These are phyloP conservation scores for Talaromyces amestolkiae DNA, from an alignment of 2,329 filamentous ascomycete species.

Conservation along the genomic window DNA sequence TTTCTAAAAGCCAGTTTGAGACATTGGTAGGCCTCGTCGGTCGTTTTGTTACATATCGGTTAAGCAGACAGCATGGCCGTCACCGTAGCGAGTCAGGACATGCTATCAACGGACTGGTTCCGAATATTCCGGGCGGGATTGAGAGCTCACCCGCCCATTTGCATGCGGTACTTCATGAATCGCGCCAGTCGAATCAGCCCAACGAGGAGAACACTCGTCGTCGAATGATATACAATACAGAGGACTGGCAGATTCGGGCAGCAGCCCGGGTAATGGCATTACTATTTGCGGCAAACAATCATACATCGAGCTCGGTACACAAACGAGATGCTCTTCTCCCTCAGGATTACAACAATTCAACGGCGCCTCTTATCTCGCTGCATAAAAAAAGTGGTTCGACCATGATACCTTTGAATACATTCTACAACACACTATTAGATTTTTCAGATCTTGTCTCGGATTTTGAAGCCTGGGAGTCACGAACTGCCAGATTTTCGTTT, in stretches of 20 bases:
- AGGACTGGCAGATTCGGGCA: slow-evolving; percentile 87
- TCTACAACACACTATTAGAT: slow-evolving; percentile 84
- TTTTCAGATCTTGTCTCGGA: slow-evolving; percentile 81
- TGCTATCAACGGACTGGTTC: slow-evolving; percentile 62
- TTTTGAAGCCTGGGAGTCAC: slow-evolving; percentile 83
- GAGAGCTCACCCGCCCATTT: slow-evolving; percentile 62
- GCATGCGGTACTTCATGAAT: slow-evolving; percentile 64
- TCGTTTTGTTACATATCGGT: slow-evolving; percentile 76
- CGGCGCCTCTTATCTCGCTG: slow-evolving; percentile 6
- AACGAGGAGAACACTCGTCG: slow-evolving; percentile 39
- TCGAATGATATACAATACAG: slow-evolving; percentile 61
- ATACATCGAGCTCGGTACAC: slow-evolving; percentile 8
- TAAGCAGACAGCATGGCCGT: slow-evolving; percentile 69
- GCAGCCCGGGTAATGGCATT: slow-evolving; percentile 76
- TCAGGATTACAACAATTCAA: slow-evolving; percentile 8
- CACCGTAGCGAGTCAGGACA: slow-evolving; percentile 61
- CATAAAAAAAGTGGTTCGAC: slow-evolving; percentile 40
- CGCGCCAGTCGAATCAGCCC: slow-evolving; percentile 2
- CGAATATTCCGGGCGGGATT: slow-evolving; percentile 63
- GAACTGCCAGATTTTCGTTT: slow-evolving; percentile 73
- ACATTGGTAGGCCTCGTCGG: slow-evolving; percentile 73
- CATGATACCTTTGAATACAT: slow-evolving; percentile 74
- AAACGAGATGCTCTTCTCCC: slow-evolving; percentile 28
- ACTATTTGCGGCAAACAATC: slow-evolving; percentile 76
- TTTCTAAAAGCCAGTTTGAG: slow-evolving; percentile 65